Conservation (phyloP, 331 rosid genomes). For the Arachis monticola region DNA sequence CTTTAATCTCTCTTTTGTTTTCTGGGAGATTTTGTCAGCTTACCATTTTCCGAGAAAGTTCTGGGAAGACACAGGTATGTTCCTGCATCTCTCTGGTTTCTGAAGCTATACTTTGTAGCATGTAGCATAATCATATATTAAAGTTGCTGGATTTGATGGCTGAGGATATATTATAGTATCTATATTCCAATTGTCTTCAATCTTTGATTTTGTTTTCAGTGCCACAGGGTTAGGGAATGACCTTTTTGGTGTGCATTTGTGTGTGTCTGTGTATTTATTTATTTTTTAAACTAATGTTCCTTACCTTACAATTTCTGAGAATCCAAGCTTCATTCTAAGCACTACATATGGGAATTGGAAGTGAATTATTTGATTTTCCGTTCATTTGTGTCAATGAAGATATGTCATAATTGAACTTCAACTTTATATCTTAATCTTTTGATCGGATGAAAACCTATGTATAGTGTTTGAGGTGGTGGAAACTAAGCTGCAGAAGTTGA, state of each 20-base stretch:
- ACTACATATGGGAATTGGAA: neutral
- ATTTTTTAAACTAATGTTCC: neutral
- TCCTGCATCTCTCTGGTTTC: conserved; percentile 29
- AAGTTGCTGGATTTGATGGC: conserved; percentile 11
- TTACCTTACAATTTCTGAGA: conserved; percentile 17
- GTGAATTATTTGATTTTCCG: neutral
- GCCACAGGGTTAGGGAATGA: neutral
- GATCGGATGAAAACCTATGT: neutral
- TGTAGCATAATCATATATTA: neutral
- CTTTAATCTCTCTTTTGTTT: neutral
- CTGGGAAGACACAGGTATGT: conserved; percentile 30
- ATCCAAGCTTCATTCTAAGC: neutral
- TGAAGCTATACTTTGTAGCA: conserved; percentile 2
- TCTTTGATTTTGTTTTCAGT: neutral
- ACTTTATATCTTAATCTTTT: no score
- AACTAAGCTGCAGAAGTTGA: no score
- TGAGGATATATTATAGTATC: neutral
- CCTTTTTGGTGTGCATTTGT: no score
- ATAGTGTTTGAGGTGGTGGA: neutral
- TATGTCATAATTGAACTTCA: neutral
- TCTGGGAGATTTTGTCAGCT: neutral
- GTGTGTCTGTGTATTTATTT: neutral
- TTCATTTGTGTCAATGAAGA: neutral
- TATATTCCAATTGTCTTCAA: neutral
- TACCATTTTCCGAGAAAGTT: neutral